Evolutionary conservation across 2,329 filamentous ascomycete species (phyloP), one percentile per base, ranked within the genome.

Genomic region (Penicillium sp.): DNA sequence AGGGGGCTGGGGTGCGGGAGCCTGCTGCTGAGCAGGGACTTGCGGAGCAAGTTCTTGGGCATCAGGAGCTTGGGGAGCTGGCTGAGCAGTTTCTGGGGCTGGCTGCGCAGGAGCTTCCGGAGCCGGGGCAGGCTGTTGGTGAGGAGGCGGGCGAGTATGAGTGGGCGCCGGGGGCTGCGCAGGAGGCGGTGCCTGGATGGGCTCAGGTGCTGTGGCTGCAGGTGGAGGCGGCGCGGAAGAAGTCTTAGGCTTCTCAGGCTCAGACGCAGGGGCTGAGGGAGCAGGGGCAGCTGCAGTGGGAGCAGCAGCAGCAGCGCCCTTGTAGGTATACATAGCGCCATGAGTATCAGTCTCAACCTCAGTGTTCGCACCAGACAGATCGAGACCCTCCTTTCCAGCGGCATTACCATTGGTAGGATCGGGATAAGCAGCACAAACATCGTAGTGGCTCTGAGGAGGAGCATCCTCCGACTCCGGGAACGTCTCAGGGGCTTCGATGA

Each of bases 401-500:
- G 71, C 71, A 22, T 73, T 73, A 2, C 71, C 71, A 9, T 58
- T 62, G 6, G 30, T 54, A 4, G 60, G 67, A 17, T 61, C 51
- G 3, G 67, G 68, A 40, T 73, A 74, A 15, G 67, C 63, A 13
- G 64, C 62, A 38, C 72, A 74, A 15, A 63, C 59, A 6, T 66
- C 24, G 7, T 71, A 66, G 40, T 73, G 70, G 42, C 69, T 67
- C 50, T 64, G 19, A 3, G 70, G 68, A 12, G 63, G 68, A 26
- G 68, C 56, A 2, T 60, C 53, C 45, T 63, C 17, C 13, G 62
- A 67, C 19, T 59, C 33, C 1, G 61, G 60, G 67, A 64, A 73
- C 19, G 62, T 72, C 53, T 73, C 70, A 1, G 74, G 74, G 4
- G 72, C 74, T 44, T 75, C 74, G 19, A 76, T 74, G 17, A 76